These are phyloP conservation scores for Malus asiatica DNA, from an alignment of 306 rosid genomes.

Conservation along the genomic window DNA sequence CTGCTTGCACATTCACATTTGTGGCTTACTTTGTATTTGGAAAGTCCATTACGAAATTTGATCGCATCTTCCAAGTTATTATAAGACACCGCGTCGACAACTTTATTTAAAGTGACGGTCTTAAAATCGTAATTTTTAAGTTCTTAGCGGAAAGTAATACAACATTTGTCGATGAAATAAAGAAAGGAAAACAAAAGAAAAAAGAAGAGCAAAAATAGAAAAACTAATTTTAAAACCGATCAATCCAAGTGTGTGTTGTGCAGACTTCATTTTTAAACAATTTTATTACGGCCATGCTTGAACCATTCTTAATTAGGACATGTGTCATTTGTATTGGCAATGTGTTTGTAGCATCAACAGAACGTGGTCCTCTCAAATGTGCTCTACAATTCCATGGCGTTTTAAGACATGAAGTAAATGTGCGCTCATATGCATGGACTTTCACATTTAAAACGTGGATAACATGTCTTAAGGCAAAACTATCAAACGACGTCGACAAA, in stretches of 20 bases:
- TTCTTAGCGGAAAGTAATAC: background rate
- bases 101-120: no score
- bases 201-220: background rate
- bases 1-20: background rate
- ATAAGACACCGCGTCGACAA: background rate
- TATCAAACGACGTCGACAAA: background rate
- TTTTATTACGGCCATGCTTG: background rate
- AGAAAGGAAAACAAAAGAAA: background rate
- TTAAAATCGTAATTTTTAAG: no score
- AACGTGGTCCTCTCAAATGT: background rate
- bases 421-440: background rate
- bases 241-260: background rate
- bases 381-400: background rate
- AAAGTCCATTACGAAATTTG: background rate
- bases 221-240: background rate
- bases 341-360: background rate
- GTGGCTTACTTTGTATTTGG: background rate
- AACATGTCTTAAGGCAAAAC: background rate
- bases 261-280: background rate
- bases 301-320: background rate
- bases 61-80: background rate
- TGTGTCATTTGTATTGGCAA: background rate
- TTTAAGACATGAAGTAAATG: background rate
- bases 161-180: background rate
- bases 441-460: slow-evolving; percentile 15